These are phyloP conservation scores for Boletus sp. DNA, from an alignment of 1,284 basidiomycete species.

Conservation along the genomic window DNA sequence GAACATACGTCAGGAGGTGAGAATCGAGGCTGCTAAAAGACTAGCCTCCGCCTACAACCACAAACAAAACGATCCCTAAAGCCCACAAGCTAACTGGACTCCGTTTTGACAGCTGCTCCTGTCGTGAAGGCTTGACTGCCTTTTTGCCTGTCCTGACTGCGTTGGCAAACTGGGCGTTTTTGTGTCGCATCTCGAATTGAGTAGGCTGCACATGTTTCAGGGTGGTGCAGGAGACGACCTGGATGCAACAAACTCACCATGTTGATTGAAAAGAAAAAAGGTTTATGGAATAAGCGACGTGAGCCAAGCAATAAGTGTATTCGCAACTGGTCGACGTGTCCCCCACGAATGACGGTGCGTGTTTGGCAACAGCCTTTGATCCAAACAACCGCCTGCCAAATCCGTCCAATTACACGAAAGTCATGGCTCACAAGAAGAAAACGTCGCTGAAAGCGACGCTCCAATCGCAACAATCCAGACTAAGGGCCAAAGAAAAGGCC, in stretches of 20 bases:
- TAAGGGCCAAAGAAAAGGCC: conserved; percentile 54
- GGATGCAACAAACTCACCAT: conserved; percentile 20
- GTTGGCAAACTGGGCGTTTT: conserved; percentile 73
- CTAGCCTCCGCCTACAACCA: conserved; percentile 73
- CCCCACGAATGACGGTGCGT: conserved; percentile 9
- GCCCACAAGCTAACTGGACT: conserved; percentile 72
- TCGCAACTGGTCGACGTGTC: conserved; percentile 25
- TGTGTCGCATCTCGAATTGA: conserved; percentile 74
- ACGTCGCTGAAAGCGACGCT: conserved; percentile 57
- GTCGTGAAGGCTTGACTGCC: conserved; percentile 63
- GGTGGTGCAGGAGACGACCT: not conserved
- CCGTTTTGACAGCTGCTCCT: conserved; percentile 63
- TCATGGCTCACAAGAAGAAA: conserved; percentile 50
- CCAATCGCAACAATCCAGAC: conserved; percentile 60
- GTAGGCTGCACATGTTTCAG: conserved; percentile 43
- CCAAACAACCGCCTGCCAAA: conserved; percentile 32
- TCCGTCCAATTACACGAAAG: not conserved
- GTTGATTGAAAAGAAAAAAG: not conserved
- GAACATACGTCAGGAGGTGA: conserved; percentile 4
- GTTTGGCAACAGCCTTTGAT: conserved; percentile 35
- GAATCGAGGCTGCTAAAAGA: conserved; percentile 9
- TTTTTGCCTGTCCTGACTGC: conserved; percentile 71
- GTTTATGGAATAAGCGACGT: conserved; percentile 15
- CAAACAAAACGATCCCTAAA: conserved; percentile 63
- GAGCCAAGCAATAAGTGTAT: not conserved